Evolutionary conservation across 2,329 filamentous ascomycete species (phyloP).

Genomic region (Orbilia javanica): DNA sequence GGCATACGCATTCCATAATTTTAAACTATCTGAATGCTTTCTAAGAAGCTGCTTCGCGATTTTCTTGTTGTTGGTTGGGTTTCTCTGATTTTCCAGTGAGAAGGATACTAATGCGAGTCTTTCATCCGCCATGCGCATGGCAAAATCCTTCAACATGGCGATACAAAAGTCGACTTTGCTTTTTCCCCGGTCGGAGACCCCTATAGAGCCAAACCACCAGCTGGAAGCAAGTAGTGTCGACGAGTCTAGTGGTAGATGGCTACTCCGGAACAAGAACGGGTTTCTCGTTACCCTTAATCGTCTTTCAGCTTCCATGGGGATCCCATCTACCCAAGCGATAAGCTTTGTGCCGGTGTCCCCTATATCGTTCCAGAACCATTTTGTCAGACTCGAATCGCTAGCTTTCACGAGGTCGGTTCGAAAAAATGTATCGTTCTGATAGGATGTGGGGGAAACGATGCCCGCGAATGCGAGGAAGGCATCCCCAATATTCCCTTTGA

Average conservation of each 20-base stretch:
- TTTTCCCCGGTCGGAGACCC: conserved; percentile 62
- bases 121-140: conserved; percentile 66
- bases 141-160: conserved; percentile 43
- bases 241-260: conserved; percentile 66
- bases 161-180: conserved; percentile 30
- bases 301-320: conserved; percentile 61
- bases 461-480: conserved; percentile 78
- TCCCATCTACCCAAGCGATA: conserved; percentile 57
- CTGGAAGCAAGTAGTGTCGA: conserved; percentile 71
- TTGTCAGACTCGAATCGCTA: conserved; percentile 55
- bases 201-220: conserved; percentile 68
- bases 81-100: conserved; percentile 36
- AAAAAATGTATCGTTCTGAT: conserved; percentile 70
- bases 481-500: conserved; percentile 65
- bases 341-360: conserved; percentile 32
- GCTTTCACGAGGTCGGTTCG: conserved; percentile 63
- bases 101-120: conserved; percentile 75
- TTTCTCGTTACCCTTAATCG: conserved; percentile 53
- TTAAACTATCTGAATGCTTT: conserved; percentile 73
- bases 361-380: conserved; percentile 61
- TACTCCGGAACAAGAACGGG: conserved; percentile 64
- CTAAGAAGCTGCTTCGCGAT: conserved; percentile 81
- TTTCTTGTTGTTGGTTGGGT: conserved; percentile 71
- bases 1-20: conserved; percentile 83
- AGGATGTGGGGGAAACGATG: conserved; percentile 67